A percentile compares a stretch with the other conserved stretches of the same genome.
Conservation (phyloP, 225 moss, liverwort and hornwort genomes). For the Bryum argenteum region DNA sequence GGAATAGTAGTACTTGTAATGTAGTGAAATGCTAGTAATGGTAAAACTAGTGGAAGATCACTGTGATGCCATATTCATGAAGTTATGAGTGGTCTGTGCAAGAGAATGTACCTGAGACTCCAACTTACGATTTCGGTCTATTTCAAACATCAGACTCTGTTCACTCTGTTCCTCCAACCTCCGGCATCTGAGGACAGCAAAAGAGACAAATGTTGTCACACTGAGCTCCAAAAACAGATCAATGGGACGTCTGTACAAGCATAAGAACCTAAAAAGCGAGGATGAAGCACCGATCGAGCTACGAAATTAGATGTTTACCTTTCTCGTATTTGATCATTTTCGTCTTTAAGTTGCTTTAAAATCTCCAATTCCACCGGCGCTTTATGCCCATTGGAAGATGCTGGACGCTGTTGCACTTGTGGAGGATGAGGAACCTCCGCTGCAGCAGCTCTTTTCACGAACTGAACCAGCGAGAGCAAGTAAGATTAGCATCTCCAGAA, state of each 20-base stretch:
- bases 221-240: not conserved
- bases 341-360: constrained; percentile 55
- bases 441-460: constrained; percentile 53
- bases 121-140: constrained; percentile 49
- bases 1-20: too few relatives aligned
- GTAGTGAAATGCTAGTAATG: too few relatives aligned
- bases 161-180: constrained; percentile 53
- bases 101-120: constrained; percentile 41
- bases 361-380: constrained; percentile 50
- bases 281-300: not conserved
- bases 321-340: constrained; percentile 54
- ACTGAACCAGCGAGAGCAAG: constrained; percentile 23
- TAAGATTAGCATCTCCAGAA: not conserved
- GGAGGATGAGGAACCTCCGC: constrained; percentile 42
- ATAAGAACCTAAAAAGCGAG: not conserved
- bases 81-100: not conserved
- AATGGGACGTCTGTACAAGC: not conserved
- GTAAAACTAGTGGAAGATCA: not conserved
- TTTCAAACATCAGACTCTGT: constrained; percentile 52
- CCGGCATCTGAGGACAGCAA: constrained; percentile 32
- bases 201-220: not conserved
- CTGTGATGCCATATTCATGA: not conserved
- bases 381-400: constrained; percentile 42
- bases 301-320: constrained; percentile 22
- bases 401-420: constrained; percentile 40